phyloP scores from a whole-genome alignment of 495 filamentous ascomycete species.

The Penicillium canescens region DNA sequence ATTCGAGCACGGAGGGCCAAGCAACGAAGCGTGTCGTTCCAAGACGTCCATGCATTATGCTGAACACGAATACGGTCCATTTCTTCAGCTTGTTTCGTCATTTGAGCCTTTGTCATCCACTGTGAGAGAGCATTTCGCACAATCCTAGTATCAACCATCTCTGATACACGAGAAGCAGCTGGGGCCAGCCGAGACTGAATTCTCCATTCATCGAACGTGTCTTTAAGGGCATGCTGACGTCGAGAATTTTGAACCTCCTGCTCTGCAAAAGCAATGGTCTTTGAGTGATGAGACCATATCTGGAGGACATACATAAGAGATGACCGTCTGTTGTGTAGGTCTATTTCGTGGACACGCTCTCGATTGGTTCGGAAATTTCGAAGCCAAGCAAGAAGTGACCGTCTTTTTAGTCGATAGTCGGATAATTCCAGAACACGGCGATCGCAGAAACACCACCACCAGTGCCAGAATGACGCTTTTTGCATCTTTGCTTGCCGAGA shows the following conservation, averaged over 20 bases:
- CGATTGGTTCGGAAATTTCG: constrained; percentile 43
- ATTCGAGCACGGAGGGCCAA: constrained; percentile 52
- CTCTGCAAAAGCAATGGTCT: constrained; percentile 26
- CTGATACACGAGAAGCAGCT: constrained; percentile 42
- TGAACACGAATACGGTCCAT: constrained; percentile 54
- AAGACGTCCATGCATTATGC: constrained; percentile 60
- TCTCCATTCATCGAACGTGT: constrained; percentile 39
- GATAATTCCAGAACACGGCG: constrained; percentile 55
- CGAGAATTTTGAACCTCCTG: constrained; percentile 34
- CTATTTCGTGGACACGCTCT: constrained; percentile 44
- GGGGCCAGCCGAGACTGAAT: constrained; percentile 49
- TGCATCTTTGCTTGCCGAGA: constrained; percentile 45
- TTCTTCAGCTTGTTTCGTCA: constrained; percentile 53
- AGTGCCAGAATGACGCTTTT: constrained; percentile 50
- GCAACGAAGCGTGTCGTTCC: constrained; percentile 66
- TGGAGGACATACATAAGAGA: constrained; percentile 29
- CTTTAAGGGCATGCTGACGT: constrained; percentile 29
- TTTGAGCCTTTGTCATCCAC: constrained; percentile 53
- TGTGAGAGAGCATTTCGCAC: constrained; percentile 46
- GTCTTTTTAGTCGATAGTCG: constrained; percentile 47
- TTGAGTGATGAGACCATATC: constrained; percentile 32
- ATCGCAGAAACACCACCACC: constrained; percentile 58
- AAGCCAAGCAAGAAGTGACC: constrained; percentile 47
- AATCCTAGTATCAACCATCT: constrained; percentile 50
- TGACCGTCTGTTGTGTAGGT: constrained; percentile 26